A percentile compares a stretch with the other conserved stretches of the same genome.
Conservation (phyloP, 331 rosid species). For the Telfairia occidentalis region DNA sequence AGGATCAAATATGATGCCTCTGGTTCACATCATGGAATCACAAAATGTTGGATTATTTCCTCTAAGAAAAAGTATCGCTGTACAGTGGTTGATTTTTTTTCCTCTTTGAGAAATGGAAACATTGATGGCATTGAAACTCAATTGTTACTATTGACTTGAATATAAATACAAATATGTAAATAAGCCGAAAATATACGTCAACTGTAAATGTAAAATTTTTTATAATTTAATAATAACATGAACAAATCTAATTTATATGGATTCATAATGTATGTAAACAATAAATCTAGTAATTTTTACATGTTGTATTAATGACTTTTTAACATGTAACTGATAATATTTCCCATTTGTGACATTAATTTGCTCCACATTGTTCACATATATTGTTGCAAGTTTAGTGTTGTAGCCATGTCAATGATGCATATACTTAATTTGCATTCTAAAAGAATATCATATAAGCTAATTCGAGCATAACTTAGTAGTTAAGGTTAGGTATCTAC, state of each 20-base stretch:
- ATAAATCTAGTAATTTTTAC: not conserved
- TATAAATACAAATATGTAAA: not conserved
- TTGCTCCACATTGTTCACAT: not conserved
- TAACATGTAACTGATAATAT: not conserved
- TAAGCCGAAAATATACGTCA: not conserved
- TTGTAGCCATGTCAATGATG: not conserved
- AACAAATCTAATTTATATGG: not conserved
- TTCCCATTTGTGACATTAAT: not conserved
- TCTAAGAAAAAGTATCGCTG: not conserved
- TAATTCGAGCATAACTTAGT: too few species aligned
- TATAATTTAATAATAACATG: not conserved
- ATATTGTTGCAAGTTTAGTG: not conserved
- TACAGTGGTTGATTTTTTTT: not conserved
- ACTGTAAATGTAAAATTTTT: not conserved
- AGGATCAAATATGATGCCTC: not conserved
- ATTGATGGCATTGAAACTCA: not conserved
- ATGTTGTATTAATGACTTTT: not conserved
- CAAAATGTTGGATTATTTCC: constrained; percentile 1
- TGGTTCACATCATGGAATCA: not conserved
- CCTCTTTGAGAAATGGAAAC: not conserved
- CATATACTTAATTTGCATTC: not conserved
- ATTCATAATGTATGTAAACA: not conserved
- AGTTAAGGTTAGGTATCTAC: too few species aligned
- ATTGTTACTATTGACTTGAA: not conserved
- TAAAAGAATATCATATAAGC: not conserved